A percentile compares a stretch with the other conserved stretches of the same genome.
Conservation (phyloP, 2,329 filamentous ascomycete species). For the Verticillium zaregamsianum region DNA sequence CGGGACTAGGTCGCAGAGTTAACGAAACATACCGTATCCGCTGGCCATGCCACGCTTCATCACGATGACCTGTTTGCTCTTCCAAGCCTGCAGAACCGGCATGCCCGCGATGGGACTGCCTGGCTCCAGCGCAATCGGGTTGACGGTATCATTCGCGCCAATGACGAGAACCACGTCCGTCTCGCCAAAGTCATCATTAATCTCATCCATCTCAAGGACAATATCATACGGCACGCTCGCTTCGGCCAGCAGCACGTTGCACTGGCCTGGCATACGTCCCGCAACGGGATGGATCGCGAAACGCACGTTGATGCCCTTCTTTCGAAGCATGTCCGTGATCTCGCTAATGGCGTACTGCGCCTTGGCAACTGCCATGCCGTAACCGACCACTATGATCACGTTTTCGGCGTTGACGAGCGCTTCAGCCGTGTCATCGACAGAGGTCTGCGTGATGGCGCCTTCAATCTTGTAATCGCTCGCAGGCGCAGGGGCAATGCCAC, state of each 20-base stretch:
- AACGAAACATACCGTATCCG: constrained; percentile 64
- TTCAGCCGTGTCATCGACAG: constrained; percentile 76
- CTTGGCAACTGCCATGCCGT: constrained; percentile 92
- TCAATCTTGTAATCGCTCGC: constrained; percentile 70
- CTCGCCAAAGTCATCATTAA: constrained; percentile 85
- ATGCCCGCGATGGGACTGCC: constrained; percentile 85
- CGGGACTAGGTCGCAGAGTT: neutral
- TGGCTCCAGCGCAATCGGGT: constrained; percentile 81
- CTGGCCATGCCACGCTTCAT: constrained; percentile 92
- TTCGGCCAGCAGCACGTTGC: constrained; percentile 85
- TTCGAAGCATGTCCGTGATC: constrained; percentile 70
- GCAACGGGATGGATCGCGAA: constrained; percentile 91
- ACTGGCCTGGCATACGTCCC: constrained; percentile 89
- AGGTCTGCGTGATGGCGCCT: constrained; percentile 73
- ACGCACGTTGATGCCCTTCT: constrained; percentile 73
- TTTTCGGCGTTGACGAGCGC: constrained; percentile 71
- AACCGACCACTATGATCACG: constrained; percentile 87
- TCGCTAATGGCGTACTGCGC: constrained; percentile 87
- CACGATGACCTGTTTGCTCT: constrained; percentile 87
- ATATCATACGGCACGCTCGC: constrained; percentile 88
- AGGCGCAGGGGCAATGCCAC: constrained; percentile 65
- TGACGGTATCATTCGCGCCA: constrained; percentile 89
- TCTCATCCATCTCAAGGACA: constrained; percentile 92
- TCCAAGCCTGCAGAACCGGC: constrained; percentile 90
- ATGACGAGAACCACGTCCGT: constrained; percentile 87